Base-by-base conservation (phyloP, 1,284 basidiomycete genomes). In the Ganoderma lucidum region DNA sequence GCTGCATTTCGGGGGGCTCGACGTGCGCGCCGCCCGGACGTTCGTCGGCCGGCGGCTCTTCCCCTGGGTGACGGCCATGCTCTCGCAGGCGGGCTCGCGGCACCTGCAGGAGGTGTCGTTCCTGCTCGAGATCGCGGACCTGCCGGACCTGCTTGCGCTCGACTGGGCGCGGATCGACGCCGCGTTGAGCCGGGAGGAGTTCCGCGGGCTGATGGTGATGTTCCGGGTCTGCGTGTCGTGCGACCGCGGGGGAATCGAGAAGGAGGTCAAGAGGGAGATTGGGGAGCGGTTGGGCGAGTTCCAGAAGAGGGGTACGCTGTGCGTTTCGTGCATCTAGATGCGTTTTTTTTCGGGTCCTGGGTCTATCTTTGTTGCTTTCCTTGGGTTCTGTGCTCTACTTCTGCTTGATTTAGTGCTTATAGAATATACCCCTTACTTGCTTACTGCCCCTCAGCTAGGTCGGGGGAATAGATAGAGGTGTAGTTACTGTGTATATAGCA, bases 161-260 rank as follows among this genome's bases (percentile, higher is more conserved):
- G 77, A 79, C 70, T 79, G 78, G 78, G 71, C 64, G 66, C 74
- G 74, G 68, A 78, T 79, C 69, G 77, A 78, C 70, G 63, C 61
- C 8, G 77, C 75, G 64, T 68, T 78, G 37, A 70, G 74, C 42
- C 73, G 75, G 14, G 67, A 71, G 23, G 78, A 75, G 74, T 78
- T 77, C 73, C 70, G 66, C 58, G 75, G 77, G 59, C 70, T 79
- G 23, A 60, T 64, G 55, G 75, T 79, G 53, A 62, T 75, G 60
- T 78, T 79, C 23, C 48, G 48, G 0, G 48, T 53, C 70, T 77
- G 74, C 51, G 77, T 79, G 55, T 71, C 70, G 60, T 78, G 75
- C 65, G 72, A 73, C 51, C 70, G 73, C 23, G 71, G 55, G 5
- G 64, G 67, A 12, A 23, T 74, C 28, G 73, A 70, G 65, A 70